A percentile compares a stretch with the other conserved stretches of the same genome.
phyloP scores from a whole-genome alignment of 306 rosid species.

The Cucurbita maxima region DNA sequence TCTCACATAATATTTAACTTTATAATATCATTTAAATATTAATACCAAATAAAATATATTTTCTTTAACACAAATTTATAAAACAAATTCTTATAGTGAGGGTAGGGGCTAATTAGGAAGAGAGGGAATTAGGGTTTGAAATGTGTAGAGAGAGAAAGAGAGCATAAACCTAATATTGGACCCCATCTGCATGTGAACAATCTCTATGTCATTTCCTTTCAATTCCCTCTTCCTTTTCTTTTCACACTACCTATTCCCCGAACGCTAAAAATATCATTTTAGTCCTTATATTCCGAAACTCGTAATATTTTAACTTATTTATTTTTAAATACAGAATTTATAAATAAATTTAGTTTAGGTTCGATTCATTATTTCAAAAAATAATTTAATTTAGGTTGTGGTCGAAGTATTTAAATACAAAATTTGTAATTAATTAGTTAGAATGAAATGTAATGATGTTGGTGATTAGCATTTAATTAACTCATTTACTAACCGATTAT shows the following conservation, averaged over 20 bases:
- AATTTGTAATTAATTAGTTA: no score
- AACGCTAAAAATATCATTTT: no score
- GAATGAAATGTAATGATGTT: no score
- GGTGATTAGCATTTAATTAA: no score
- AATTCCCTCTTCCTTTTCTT: not conserved
- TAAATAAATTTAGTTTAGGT: no score
- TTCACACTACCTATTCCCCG: not conserved
- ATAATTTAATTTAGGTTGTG: no score
- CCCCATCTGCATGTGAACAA: conserved; percentile 80
- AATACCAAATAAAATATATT: not conserved
- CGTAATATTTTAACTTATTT: no score
- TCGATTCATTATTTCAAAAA: no score
- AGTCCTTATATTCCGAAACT: no score
- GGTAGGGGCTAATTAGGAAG: not conserved
- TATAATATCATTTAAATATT: not conserved
- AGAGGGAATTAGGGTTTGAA: not conserved
- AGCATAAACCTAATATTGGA: conserved; percentile 36
- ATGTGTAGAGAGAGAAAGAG: conserved; percentile 23
- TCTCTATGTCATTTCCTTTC: conserved; percentile 15
- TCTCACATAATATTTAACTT: not conserved
- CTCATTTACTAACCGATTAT: not conserved
- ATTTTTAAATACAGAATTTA: no score
- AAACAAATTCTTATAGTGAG: not conserved
- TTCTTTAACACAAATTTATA: not conserved
- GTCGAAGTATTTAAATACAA: no score